Conservation (phyloP, 73 alveolate genomes). For the Tetrahymena borealis region DNA sequence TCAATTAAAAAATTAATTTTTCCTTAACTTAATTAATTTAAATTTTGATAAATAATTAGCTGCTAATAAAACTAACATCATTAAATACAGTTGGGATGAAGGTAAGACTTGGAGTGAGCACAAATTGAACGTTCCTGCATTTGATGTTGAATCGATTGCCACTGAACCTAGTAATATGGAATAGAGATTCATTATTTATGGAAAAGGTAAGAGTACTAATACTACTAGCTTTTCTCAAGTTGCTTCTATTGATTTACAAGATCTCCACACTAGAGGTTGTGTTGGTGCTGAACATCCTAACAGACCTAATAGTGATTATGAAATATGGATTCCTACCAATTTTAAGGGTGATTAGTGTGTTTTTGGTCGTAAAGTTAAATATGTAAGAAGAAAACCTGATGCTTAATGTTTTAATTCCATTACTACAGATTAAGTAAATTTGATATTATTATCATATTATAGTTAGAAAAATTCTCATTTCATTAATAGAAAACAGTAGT, state of each 20-base stretch:
- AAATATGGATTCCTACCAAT: conserved; percentile 85
- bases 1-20: too few species aligned
- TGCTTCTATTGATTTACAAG: conserved; percentile 64
- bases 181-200: conserved; percentile 55
- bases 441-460: conserved; percentile 31
- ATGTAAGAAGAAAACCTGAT: conserved; percentile 75
- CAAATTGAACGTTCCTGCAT: conserved; percentile 3
- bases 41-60: not conserved
- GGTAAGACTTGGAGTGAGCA: conserved; percentile 56
- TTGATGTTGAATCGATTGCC: conserved; percentile 40
- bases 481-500: conserved; percentile 47
- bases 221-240: not conserved
- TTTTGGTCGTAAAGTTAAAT: conserved; percentile 74
- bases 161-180: conserved; percentile 55
- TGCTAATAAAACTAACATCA: not conserved
- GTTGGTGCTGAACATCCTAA: conserved; percentile 75
- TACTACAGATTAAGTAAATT: conserved; percentile 17
- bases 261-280: conserved; percentile 73
- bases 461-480: conserved; percentile 7
- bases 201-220: not conserved
- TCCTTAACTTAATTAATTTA: too few species aligned
- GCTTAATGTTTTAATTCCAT: conserved; percentile 73
- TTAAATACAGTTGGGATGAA: conserved; percentile 62
- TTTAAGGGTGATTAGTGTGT: conserved; percentile 71
- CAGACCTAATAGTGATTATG: conserved; percentile 74